Base-by-base conservation (phyloP, 2,329 filamentous ascomycete species). In the Cyanodermella asteris region DNA sequence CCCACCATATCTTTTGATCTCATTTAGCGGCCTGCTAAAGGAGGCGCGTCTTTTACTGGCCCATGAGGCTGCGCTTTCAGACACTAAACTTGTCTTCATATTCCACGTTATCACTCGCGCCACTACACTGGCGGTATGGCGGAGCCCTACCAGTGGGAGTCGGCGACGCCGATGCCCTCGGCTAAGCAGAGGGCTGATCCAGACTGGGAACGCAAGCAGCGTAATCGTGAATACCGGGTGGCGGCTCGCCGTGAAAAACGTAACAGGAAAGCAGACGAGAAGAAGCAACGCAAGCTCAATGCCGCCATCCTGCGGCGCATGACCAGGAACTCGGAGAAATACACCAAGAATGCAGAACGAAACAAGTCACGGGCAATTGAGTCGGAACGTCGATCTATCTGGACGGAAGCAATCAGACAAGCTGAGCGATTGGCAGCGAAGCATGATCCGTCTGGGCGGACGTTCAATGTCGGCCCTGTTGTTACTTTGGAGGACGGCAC, bases 271-370 rank as follows among this genome's bases (percentile, higher is more conserved):
- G 25, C 34, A 12, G 35, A 37, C 19, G 35, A 37, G 17, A 37
- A 37, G 19, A 37, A 36, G 16, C 35, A 37, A 22, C 26, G 35
- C 13, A 34, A 36, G 19, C 35, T 37, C 25, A 37, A 36, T 29
- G 35, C 35, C 16, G 33, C 34, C 8, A 36, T 37, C 14, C 31
- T 37, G 10, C 35, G 35, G 14, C 35, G 34, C 15, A 37, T 37
- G 35, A 45, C 39, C 13, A 35, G 36, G 23, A 45, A 45, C 24
- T 35, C 36, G 13, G 41, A 46, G 26, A 46, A 46, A 30, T 45
- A 44, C 23, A 31, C 28, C 28, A 45, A 43, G 20, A 46, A 46
- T 18, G 37, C 42, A 17, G 43, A 45, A n/a, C 39, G 41, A 5
- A 46, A 46, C 26, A 33, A 33, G 13, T 22, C 34, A 21, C 39